phyloP scores from a whole-genome alignment of 2,329 filamentous ascomycete species.

The Westerdykella sp. region DNA sequence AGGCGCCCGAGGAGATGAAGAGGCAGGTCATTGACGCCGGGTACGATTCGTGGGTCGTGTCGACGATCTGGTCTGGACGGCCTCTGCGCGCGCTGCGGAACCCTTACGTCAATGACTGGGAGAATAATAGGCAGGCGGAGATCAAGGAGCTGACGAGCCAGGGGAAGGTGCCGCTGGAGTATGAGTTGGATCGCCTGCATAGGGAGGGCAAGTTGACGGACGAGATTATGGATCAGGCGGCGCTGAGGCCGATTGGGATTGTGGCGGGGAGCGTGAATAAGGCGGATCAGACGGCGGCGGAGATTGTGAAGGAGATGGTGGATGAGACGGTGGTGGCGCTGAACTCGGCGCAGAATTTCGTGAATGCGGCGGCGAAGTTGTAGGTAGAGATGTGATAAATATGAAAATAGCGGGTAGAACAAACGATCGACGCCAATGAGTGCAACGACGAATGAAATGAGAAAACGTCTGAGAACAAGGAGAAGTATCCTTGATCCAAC shows the following conservation, averaged over 20 bases:
- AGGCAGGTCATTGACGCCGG: constrained; percentile 16
- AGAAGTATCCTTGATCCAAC: no score
- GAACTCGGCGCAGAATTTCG: constrained; percentile 10
- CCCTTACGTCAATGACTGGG: constrained; percentile 22
- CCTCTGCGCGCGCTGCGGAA: constrained; percentile 20
- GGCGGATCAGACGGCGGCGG: constrained; percentile 13
- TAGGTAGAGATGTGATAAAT: constrained; percentile 8
- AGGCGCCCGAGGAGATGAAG: constrained; percentile 15
- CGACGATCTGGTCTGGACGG: constrained; percentile 18
- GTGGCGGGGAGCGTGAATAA: constrained; percentile 22
- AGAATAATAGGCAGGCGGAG: constrained; percentile 19
- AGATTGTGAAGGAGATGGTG: constrained; percentile 24
- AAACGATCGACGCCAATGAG: no score
- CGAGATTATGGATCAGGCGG: constrained; percentile 22
- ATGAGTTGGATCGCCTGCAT: constrained; percentile 20
- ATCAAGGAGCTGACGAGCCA: constrained; percentile 18
- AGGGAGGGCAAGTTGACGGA: constrained; percentile 24
- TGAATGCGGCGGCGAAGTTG: constrained; percentile 14
- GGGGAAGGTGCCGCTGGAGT: constrained; percentile 17
- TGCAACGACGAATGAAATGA: neutral
- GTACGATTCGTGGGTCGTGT: constrained; percentile 20
- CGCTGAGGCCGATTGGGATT: constrained; percentile 21
- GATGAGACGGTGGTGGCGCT: constrained; percentile 16
- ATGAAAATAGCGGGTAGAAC: no score
- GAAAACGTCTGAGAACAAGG: no score